A percentile compares a stretch with the other conserved stretches of the same genome.
Conservation (phyloP, 2,329 filamentous ascomycete genomes). For the Aspergillus sp. region DNA sequence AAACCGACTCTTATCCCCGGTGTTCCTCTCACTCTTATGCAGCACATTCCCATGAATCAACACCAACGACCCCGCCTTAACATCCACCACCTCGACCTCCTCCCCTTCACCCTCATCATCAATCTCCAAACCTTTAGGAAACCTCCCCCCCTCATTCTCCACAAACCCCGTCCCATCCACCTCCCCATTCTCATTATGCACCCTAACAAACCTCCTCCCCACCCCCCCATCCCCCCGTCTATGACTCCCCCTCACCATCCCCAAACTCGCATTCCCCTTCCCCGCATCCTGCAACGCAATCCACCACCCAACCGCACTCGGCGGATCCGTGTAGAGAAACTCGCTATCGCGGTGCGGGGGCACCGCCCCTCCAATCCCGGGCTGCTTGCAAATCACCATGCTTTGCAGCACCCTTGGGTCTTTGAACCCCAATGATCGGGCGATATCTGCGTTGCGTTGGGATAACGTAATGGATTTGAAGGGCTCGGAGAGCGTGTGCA, state of each 20-base stretch:
- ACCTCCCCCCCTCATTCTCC: conserved; percentile 65
- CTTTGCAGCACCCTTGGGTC: conserved; percentile 83
- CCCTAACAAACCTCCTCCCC: conserved; percentile 71
- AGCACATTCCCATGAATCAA: conserved; percentile 93
- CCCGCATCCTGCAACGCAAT: conserved; percentile 94
- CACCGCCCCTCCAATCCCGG: conserved; percentile 89
- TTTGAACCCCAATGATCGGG: conserved; percentile 68
- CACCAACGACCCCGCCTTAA: conserved; percentile 87
- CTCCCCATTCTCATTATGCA: conserved; percentile 1
- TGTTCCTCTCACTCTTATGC: conserved; percentile 95
- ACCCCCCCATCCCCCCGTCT: conserved; percentile 52
- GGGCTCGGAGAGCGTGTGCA: conserved; percentile 68
- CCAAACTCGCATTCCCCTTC: conserved; percentile 81
- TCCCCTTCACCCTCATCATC: conserved; percentile 34
- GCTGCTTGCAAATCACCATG: conserved; percentile 99
- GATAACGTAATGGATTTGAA: conserved; percentile 59
- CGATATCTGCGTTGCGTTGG: conserved; percentile 62
- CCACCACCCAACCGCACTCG: conserved; percentile 93
- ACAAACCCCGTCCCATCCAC: conserved; percentile 67
- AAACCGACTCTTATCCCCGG: conserved; percentile 79
- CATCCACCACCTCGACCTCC: conserved; percentile 76
- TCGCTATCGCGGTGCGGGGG: conserved; percentile 90
- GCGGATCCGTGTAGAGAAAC: conserved; percentile 87
- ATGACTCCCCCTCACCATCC: conserved; percentile 77
- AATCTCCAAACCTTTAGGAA: conserved; percentile 59